Conservation (phyloP, 176 grass and related monocot species). For the Triticum urartu region DNA sequence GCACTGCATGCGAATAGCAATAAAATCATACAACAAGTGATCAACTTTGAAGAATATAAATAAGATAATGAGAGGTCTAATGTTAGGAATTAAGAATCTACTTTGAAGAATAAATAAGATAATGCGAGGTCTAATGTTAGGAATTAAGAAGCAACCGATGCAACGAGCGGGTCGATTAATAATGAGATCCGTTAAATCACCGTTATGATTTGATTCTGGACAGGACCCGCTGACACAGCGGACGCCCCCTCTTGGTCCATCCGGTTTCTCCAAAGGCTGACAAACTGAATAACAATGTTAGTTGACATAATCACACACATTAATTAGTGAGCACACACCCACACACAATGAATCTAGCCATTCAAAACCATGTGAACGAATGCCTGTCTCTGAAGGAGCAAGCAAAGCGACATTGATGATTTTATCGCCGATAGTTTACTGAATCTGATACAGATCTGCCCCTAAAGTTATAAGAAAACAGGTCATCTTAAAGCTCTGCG, state of each 20-base stretch:
- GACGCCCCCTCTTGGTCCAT: constrained; percentile 26
- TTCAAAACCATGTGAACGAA: constrained; percentile 38
- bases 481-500: constrained; percentile 23
- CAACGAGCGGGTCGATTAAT: neutral
- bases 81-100: neutral
- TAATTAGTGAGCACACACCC: constrained; percentile 8
- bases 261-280: constrained; percentile 50
- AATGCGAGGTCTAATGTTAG: neutral
- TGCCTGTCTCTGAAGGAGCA: constrained; percentile 53
- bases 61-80: neutral
- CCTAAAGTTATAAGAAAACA: constrained; percentile 23
- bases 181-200: constrained; percentile 34
- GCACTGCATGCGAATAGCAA: neutral
- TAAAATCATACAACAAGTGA: neutral
- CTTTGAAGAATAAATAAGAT: neutral
- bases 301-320: constrained; percentile 17
- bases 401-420: constrained; percentile 46
- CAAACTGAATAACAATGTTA: constrained; percentile 35
- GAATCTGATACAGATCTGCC: constrained; percentile 46
- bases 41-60: neutral
- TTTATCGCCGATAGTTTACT: constrained; percentile 39
- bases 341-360: constrained; percentile 42
- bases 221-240: neutral
- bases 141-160: neutral
- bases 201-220: constrained; percentile 51